Conservation (phyloP, 2,329 filamentous ascomycete species). For the Fusarium caatingaense region DNA sequence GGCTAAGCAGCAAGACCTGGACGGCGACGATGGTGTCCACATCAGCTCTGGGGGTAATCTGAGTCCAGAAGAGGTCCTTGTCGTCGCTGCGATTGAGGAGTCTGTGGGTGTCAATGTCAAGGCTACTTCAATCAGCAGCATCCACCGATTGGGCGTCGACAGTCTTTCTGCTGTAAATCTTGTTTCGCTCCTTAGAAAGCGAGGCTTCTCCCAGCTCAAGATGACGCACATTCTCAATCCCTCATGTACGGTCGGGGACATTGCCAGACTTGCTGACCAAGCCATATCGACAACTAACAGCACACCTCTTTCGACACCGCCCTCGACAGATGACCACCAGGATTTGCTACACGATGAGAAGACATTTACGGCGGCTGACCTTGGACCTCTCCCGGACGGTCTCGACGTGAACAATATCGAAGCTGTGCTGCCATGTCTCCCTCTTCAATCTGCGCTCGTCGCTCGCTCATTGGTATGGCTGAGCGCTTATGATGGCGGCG, state of each 20-base stretch:
- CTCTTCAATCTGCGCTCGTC: constrained; percentile 26
- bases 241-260: not conserved
- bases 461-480: constrained; percentile 16
- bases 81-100: constrained; percentile 1
- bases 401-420: not conserved
- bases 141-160: constrained; percentile 21
- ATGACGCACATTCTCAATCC: constrained; percentile 4
- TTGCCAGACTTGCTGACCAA: not conserved
- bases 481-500: not conserved
- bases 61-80: not conserved
- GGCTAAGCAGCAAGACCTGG: not conserved
- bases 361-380: not conserved
- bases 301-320: not conserved
- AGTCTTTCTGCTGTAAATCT: constrained; percentile 24
- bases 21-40: rapidly evolving
- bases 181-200: not conserved
- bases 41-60: not conserved
- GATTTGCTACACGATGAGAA: rapidly evolving
- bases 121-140: not conserved
- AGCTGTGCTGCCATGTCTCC: constrained; percentile 18
- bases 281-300: rapidly evolving
- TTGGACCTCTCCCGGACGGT: not conserved
- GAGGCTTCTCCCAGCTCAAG: constrained; percentile 12
- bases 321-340: not conserved
- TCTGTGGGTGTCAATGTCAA: constrained; percentile 4